Base-by-base conservation (phyloP, 345 rosid species). In the Citrus glauca region DNA sequence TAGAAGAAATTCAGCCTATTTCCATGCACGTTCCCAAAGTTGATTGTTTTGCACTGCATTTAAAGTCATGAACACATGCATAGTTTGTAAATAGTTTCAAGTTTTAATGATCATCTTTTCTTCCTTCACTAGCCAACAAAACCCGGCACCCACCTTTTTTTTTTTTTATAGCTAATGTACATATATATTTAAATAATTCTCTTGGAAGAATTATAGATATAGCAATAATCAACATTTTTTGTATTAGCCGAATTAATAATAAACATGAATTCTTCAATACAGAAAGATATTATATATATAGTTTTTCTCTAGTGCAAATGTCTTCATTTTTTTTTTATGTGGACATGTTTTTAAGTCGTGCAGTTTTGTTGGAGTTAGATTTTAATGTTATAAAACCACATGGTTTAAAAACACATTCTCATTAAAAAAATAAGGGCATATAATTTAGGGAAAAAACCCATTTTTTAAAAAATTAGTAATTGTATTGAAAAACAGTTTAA, bases 1-100 rank as follows among this genome's bases (percentile, higher is more conserved):
- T 25, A 7, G 28, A 75, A 25, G 28, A 60, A 75, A 63, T 65
- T 60, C 50, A 74, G 45, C 61, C 4, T 28, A 63, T 69, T 78
- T 25, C 68, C 70, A 69, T 74, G 68, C 81, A 76, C 38, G 74
- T 56, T 33, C 24, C 71, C 71, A 24, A n/a, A 65, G 50, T 65
- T 66, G 78, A 65, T 75, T 53, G 45, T 13, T 20, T 50, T 66
- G 64, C 48, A 7, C 33, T 53, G 64, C 62, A 14, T 48, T 66
- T 32, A 13, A 50, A 75, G 61, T 27, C 20, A 4, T 19, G 19
- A 63, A 30, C 77, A 25, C 69, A 24, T 35, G 6, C 1, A 70
- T 9, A 16, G 4, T 65, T 38, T 33, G 64, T 11, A 35, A n/a
- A 2, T 25, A n/a, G 2, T 7, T 30, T 13, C 48, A 13, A 75